These are phyloP conservation scores for Barbarea vulgaris DNA, from an alignment of 345 rosid species.

Conservation along the genomic window DNA sequence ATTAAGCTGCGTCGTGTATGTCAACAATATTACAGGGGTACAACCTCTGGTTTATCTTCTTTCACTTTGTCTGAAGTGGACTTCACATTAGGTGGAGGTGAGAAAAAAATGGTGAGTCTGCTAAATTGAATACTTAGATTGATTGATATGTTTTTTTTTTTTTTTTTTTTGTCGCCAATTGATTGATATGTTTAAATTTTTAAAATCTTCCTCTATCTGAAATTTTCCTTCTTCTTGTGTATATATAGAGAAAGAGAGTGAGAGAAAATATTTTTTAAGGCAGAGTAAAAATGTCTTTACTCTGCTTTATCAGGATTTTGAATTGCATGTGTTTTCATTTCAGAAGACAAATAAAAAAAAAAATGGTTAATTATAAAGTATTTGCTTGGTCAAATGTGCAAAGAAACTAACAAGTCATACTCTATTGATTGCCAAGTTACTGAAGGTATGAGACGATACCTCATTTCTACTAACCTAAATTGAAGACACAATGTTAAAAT, in stretches of 20 bases:
- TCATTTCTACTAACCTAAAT: slow-evolving; percentile 17
- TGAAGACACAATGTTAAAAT: slow-evolving; percentile 6
- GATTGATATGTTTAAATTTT: not conserved
- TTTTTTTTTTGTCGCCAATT: no score
- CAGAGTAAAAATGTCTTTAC: not conserved
- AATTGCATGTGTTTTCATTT: slow-evolving; percentile 15
- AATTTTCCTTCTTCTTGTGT: slow-evolving; percentile 17
- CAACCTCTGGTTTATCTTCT: slow-evolving; percentile 47
- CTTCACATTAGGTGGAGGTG: slow-evolving; percentile 63
- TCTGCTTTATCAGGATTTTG: slow-evolving; percentile 16
- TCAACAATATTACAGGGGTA: slow-evolving; percentile 53
- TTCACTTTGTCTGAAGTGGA: slow-evolving; percentile 73
- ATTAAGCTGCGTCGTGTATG: slow-evolving; percentile 29
- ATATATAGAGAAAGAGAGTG: not conserved
- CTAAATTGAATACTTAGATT: slow-evolving; percentile 22
- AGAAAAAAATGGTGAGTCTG: slow-evolving; percentile 66
- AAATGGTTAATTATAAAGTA: not conserved
- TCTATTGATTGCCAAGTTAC: slow-evolving; percentile 14
- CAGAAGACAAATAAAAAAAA: not conserved
- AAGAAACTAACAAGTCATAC: slow-evolving; percentile 18
- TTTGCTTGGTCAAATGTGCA: slow-evolving; percentile 12
- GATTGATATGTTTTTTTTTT: no score
- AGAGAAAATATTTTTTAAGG: not conserved
- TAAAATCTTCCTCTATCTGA: not conserved
- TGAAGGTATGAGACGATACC: not conserved